phyloP scores from a whole-genome alignment of 257 asterid species.

The Lycium barbarum region DNA sequence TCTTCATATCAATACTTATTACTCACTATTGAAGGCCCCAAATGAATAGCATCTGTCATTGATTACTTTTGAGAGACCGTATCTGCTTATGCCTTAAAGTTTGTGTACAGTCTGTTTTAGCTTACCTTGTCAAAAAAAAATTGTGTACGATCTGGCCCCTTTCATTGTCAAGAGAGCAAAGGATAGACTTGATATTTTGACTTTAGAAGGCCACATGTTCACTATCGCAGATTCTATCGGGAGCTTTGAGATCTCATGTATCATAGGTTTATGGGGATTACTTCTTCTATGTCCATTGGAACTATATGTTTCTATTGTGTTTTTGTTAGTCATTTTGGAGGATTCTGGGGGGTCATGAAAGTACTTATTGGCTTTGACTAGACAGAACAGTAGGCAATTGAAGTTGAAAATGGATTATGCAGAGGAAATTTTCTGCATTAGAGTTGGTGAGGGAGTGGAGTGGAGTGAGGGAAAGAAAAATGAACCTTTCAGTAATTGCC shows the following conservation, averaged over 20 bases:
- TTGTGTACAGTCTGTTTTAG: not conserved
- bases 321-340: no score
- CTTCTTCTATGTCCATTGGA: no score
- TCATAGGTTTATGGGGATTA: not conserved
- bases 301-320: not conserved
- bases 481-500: not conserved
- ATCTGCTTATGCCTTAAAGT: not conserved
- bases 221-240: not conserved
- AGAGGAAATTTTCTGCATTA: not conserved
- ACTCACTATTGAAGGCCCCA: not conserved
- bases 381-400: not conserved
- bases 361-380: not conserved
- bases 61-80: not conserved
- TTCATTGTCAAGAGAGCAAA: not conserved
- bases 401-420: constrained; percentile 8
- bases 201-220: not conserved
- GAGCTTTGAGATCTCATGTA: not conserved
- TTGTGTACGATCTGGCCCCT: not conserved
- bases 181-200: not conserved
- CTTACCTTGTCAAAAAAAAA: no score
- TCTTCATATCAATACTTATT: not conserved
- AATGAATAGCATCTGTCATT: not conserved
- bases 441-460: not conserved
- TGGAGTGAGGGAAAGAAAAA: not conserved
- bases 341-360: not conserved